Evolutionary conservation across 331 rosid genomes (phyloP), one percentile per base, ranked within the genome.

Genomic region (Pyracantha coccinea): DNA sequence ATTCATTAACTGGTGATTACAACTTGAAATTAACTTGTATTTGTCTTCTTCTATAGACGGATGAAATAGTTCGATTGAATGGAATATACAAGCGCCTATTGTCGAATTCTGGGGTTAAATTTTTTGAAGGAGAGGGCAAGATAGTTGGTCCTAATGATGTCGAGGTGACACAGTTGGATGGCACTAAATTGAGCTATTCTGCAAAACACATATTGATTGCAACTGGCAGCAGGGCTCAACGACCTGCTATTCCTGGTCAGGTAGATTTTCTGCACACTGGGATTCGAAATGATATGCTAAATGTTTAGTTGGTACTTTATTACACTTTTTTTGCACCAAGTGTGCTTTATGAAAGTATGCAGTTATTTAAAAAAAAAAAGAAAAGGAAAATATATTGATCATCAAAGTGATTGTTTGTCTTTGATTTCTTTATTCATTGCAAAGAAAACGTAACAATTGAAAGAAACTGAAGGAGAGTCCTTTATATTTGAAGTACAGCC

Each of bases 161-260:
- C 84, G 97, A 92, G 92, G 93, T 94, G 83, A 94, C 93, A 62
- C 99, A 94, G 77, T 84, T 94, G 73, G 99, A 94, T 89, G 97
- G 99, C 73, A 94, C 99, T 78, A 94, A 92, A 81, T 68, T 94
- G 85, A 82, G 93, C 69, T 94, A 86, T 81, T 81, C 97, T 57
- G 99, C 99, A 19, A 92, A 89, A 77, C 96, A 92, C 83, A 92
- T 94, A 71, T 77, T 94, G 83, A 85, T 94, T 89, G 93, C 99
- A 69, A 94, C 99, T 81, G 99, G 99, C 11, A 44, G 97, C 78
- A 87, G 97, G 87, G 99, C 99, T 64, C 89, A 83, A 7, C 80
- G 86, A 69, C 84, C 90, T 59, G 69, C 80, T 79, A 92, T 94
- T 87, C 97, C 97, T 52, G 99, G 99, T 68, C 85, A 87, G 96